These are phyloP conservation scores for Ascobolus immersus DNA, from an alignment of 495 filamentous ascomycete genomes.

Conservation along the genomic window DNA sequence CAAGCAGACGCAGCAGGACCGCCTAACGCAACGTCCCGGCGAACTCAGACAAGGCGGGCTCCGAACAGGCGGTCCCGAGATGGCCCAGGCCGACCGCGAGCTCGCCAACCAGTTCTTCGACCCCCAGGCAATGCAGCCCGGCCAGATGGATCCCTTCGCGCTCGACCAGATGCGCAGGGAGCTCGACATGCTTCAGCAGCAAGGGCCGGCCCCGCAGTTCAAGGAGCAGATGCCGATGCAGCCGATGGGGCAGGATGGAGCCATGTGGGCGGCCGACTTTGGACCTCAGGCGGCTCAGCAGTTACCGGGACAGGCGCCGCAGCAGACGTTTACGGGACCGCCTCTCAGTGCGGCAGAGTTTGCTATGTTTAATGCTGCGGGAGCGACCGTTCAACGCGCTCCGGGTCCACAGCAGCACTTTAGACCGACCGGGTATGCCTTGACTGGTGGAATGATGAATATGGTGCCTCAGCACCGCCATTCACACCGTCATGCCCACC, in stretches of 20 bases:
- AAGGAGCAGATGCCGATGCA: no score
- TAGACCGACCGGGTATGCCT: no score
- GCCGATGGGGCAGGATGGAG: conserved; percentile 4
- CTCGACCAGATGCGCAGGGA: conserved; percentile 47
- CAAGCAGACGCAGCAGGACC: conserved; percentile 75
- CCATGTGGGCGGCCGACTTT: conserved; percentile 40
- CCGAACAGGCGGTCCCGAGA: conserved; percentile 26
- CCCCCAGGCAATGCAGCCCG: conserved; percentile 27
- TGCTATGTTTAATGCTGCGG: conserved; percentile 43
- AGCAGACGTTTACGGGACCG: conserved; percentile 24
- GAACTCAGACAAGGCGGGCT: conserved; percentile 36
- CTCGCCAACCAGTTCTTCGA: conserved; percentile 18
- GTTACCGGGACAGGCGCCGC: no score
- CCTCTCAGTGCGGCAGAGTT: conserved; percentile 72
- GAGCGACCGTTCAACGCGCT: conserved; percentile 4
- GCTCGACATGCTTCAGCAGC: conserved; percentile 30
- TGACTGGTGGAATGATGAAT: no score
- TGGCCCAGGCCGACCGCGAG: conserved; percentile 36
- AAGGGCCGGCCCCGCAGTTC: no score
- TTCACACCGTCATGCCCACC: no score
- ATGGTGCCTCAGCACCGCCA: no score
- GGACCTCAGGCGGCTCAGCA: conserved; percentile 14
- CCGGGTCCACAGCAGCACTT: conserved; percentile 6
- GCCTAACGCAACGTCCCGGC: conserved; percentile 48
- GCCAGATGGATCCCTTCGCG: conserved; percentile 29